phyloP scores from a whole-genome alignment of 1,139 yeast genomes.

The Pneumocystis jirovecii region DNA sequence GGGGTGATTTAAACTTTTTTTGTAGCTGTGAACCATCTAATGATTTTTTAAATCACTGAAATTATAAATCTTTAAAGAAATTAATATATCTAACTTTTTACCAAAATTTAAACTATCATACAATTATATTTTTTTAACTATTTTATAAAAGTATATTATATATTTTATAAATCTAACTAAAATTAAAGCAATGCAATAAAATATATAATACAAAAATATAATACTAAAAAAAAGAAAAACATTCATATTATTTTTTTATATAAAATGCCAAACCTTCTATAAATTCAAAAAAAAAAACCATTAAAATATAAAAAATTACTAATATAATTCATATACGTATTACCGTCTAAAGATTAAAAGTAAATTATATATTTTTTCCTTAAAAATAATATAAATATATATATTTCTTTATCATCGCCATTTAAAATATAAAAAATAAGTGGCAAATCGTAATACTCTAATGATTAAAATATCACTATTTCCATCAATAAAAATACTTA shows the following conservation, averaged over 20 bases:
- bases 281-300: too few species aligned
- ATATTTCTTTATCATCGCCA: not conserved
- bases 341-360: too few species aligned
- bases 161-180: too few species aligned
- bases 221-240: not conserved
- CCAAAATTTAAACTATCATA: not conserved
- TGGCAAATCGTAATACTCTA: not conserved
- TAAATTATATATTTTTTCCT: not conserved
- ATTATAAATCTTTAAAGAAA: not conserved
- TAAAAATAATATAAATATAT: not conserved
- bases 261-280: too few species aligned
- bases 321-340: too few species aligned
- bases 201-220: not conserved
- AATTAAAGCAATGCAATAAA: not conserved
- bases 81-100: not conserved
- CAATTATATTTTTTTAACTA: not conserved
- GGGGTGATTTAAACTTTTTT: conserved; percentile 81
- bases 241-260: not conserved
- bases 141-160: too few species aligned
- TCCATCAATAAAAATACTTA: not conserved
- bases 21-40: conserved; percentile 54
- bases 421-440: not conserved
- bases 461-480: not conserved
- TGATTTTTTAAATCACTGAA: not conserved
- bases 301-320: too few species aligned